phyloP scores from a whole-genome alignment of 2,329 filamentous ascomycete species.

The Fusarium sp. region DNA sequence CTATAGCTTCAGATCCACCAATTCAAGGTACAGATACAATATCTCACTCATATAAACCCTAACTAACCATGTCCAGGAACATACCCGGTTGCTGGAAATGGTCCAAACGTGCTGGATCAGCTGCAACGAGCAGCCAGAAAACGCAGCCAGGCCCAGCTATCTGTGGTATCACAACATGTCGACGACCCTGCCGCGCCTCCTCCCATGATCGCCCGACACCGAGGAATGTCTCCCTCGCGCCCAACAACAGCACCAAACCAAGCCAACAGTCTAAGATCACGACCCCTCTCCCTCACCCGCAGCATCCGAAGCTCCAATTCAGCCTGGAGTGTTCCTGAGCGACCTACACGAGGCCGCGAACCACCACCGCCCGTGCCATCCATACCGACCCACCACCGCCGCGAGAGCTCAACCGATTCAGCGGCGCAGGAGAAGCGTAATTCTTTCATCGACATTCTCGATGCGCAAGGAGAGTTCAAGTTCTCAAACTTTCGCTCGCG shows the following conservation, averaged over 20 bases:
- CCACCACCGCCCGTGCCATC: constrained; percentile 41
- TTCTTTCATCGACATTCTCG: constrained; percentile 65
- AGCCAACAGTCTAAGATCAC: constrained; percentile 8
- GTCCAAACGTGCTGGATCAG: constrained; percentile 45
- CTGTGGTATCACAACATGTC: constrained; percentile 14
- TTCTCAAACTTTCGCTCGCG: constrained; percentile 63
- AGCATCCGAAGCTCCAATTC: constrained; percentile 41
- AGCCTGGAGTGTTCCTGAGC: constrained; percentile 33
- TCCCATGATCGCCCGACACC: constrained; percentile 38
- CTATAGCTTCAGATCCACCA: constrained; percentile 42
- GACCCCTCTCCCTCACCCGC: constrained; percentile 36
- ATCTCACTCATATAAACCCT: not conserved
- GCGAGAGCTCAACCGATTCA: constrained; percentile 40
- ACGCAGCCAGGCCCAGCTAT: constrained; percentile 44
- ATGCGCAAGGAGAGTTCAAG: constrained; percentile 67
- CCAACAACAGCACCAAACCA: constrained; percentile 44
- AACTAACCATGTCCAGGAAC: constrained; percentile 40
- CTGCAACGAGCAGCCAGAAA: constrained; percentile 47
- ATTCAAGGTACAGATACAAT: constrained; percentile 38
- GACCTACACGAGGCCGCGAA: constrained; percentile 27
- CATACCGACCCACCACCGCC: constrained; percentile 42
- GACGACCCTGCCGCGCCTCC: constrained; percentile 28
- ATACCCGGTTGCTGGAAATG: constrained; percentile 48
- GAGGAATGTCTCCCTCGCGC: constrained; percentile 22
- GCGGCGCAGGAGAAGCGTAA: constrained; percentile 19